Percentiles rank a stretch among this genome's conserved stretches.
These are phyloP conservation scores for Gossypium stocksii DNA, from an alignment of 345 rosid genomes.

Conservation along the genomic window DNA sequence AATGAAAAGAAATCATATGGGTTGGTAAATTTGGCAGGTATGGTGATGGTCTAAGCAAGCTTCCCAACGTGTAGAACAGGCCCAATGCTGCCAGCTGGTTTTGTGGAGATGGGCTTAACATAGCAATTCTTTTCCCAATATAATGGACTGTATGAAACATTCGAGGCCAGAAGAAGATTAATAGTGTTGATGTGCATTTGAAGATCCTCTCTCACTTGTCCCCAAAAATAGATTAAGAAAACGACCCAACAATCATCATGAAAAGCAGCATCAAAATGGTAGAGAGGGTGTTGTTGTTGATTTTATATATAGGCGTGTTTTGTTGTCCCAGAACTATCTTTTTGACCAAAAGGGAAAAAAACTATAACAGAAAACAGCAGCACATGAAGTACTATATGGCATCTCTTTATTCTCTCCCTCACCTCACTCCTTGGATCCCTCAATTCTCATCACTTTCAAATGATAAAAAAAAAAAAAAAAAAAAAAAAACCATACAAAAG, in stretches of 20 bases:
- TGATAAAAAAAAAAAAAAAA: constrained; percentile 22
- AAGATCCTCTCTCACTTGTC: background rate
- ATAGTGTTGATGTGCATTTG: background rate
- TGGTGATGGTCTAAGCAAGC: background rate
- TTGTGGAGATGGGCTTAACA: background rate
- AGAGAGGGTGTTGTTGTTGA: background rate
- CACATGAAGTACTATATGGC: constrained; percentile 17
- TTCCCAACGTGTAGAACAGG: background rate
- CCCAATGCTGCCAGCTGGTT: background rate
- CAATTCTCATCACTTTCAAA: constrained; percentile 43
- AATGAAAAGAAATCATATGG: background rate
- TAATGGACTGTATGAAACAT: too few relatives aligned
- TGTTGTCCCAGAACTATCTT: constrained; percentile 18
- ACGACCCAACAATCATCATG: constrained; percentile 36
- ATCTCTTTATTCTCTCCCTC: background rate
- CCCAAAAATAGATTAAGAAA: constrained; percentile 19
- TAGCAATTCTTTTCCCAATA: background rate
- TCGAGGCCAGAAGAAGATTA: too few relatives aligned
- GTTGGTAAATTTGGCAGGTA: background rate
- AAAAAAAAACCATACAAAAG: constrained; percentile 13
- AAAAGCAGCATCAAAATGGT: constrained; percentile 25
- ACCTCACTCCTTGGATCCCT: constrained; percentile 43
- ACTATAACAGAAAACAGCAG: constrained; percentile 15
- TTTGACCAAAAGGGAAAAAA: constrained; percentile 28
- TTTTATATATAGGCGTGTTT: background rate